phyloP scores from a whole-genome alignment of 2,329 filamentous ascomycete species.

The Alternaria infectoria region DNA sequence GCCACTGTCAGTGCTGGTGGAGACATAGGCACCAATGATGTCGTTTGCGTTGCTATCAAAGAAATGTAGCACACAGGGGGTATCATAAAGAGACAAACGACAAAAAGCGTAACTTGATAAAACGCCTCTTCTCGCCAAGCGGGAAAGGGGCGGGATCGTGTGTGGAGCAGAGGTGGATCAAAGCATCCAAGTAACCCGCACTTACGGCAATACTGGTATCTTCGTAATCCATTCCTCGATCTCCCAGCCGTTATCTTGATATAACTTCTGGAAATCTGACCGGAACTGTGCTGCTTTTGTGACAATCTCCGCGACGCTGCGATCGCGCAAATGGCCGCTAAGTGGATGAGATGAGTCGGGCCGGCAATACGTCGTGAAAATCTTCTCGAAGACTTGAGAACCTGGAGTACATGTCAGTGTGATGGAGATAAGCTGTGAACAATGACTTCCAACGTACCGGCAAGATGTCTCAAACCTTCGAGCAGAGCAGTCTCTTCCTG shows the following conservation, averaged over 20 bases:
- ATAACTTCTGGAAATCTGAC: constrained; percentile 14
- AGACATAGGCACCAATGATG: neutral
- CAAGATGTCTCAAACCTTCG: constrained; percentile 32
- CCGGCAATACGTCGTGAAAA: constrained; percentile 37
- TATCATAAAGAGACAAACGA: neutral
- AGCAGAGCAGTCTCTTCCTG: constrained; percentile 42
- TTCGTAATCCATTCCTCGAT: constrained; percentile 34
- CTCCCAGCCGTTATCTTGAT: constrained; percentile 28
- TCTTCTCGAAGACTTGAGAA: constrained; percentile 32
- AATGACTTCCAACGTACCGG: constrained; percentile 24
- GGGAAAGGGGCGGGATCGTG: too few species aligned
- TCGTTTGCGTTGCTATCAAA: neutral
- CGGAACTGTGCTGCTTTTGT: constrained; percentile 30
- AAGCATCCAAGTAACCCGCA: neutral
- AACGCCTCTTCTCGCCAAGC: too few species aligned
- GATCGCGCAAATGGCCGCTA: constrained; percentile 31
- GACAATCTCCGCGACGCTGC: constrained; percentile 38
- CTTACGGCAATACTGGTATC: constrained; percentile 33
- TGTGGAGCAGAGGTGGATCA: too few species aligned
- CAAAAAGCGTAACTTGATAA: neutral
- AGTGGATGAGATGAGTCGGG: constrained; percentile 2
- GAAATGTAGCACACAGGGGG: neutral
- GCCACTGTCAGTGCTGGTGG: neutral
- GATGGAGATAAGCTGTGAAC: neutral
- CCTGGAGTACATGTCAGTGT: constrained; percentile 11